Base-by-base conservation (phyloP, 2,329 filamentous ascomycete genomes). In the Paecilomyces sp. region DNA sequence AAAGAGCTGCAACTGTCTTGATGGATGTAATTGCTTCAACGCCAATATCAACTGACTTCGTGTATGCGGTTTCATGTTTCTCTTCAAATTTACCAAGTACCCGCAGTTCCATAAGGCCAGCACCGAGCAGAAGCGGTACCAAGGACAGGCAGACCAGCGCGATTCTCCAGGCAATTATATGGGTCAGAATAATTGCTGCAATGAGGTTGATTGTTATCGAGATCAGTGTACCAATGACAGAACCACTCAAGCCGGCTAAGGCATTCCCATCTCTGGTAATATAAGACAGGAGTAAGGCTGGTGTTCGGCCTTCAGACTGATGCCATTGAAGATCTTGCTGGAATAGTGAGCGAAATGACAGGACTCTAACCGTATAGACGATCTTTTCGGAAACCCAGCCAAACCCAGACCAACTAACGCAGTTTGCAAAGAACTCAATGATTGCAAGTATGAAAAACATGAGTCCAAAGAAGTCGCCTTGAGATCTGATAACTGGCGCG, bases 141-240 rank as follows among this genome's bases (percentile, higher is more conserved):
- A 85, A 80, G 0, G 88, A 82, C 5, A 92, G 78, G 58, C 87
- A 88, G 3, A 92, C 88, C 13, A 92, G 74, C 0, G 88, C 88
- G 62, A 92, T 90, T 67, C 85, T 88, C 89, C 89, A 92, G 2
- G 87, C 87, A 54, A 92, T 79, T 53, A 90, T 84, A 62, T 89
- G 87, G 0, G 88, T 85, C 9, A 91, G 69, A 31, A 88, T 83
- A 58, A 91, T 85, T 1, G 86, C 87, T 0, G 83, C 84, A 15
- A 90, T 63, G 30, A 91, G 84, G 70, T 89, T 90, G 62, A 91
- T 81, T 2, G 82, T 65, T 24, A 89, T 87, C 0, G 87, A 86
- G 60, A 90, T 84, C 22, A 89, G 74, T 0, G 86, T 89, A 5
- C 88, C 88, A 58, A 91, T 79, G 47, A 89, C 87, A 4, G 86